These are phyloP conservation scores for Penicillium polonicum DNA, from an alignment of 2,329 filamentous ascomycete genomes.

Conservation along the genomic window DNA sequence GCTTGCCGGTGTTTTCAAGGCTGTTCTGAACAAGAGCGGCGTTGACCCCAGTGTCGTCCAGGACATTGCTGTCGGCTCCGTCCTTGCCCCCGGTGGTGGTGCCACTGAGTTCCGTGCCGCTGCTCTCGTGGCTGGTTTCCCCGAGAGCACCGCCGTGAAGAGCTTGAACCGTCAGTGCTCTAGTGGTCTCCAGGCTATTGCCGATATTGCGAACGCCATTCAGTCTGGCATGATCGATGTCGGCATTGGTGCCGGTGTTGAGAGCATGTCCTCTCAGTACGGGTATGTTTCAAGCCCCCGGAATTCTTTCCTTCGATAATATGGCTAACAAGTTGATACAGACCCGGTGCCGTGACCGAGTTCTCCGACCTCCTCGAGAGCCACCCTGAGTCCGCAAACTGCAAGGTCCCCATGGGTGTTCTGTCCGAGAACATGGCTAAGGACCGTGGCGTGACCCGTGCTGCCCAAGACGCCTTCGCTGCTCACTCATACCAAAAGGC, in stretches of 20 bases:
- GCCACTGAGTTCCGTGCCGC: constrained; percentile 97
- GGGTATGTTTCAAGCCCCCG: constrained; percentile 57
- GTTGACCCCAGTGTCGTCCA: constrained; percentile 88
- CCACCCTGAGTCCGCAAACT: constrained; percentile 82
- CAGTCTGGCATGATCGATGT: constrained; percentile 89
- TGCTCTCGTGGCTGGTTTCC: constrained; percentile 85
- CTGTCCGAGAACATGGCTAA: constrained; percentile 94
- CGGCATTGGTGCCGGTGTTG: constrained; percentile 89
- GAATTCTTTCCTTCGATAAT: background rate
- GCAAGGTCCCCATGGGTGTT: constrained; percentile 95
- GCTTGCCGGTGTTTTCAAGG: constrained; percentile 77
- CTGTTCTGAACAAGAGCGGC: constrained; percentile 76
- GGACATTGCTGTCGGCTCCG: constrained; percentile 87
- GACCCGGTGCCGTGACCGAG: constrained; percentile 80
- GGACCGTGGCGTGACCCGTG: constrained; percentile 70
- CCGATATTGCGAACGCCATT: constrained; percentile 94
- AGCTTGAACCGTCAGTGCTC: constrained; percentile 93
- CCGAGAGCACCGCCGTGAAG: constrained; percentile 78
- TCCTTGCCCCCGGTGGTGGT: constrained; percentile 87
- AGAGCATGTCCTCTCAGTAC: constrained; percentile 94
- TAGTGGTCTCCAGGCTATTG: constrained; percentile 84
- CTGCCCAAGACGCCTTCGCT: constrained; percentile 85
- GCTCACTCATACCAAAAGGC: constrained; percentile 93
- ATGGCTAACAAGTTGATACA: constrained; percentile 32
- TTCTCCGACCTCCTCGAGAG: constrained; percentile 86